Evolutionary conservation across 495 filamentous ascomycete genomes (phyloP).

Genomic region (Acidomyces sp.): DNA sequence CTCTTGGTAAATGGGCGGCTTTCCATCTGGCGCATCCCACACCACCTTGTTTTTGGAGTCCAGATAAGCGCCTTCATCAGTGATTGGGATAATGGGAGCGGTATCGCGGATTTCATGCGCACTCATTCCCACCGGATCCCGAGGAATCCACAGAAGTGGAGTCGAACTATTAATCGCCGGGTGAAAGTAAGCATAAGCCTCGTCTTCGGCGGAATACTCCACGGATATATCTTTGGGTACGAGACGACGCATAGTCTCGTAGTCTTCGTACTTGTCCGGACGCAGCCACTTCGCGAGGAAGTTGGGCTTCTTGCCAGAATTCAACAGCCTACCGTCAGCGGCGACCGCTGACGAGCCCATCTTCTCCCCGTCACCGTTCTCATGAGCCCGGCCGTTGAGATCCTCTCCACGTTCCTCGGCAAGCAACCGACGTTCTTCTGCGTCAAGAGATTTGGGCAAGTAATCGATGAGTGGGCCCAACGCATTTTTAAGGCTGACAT

Average conservation of each 20-base stretch:
- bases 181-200: conserved; percentile 48
- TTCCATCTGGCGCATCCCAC: conserved; percentile 35
- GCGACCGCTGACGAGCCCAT: too few relatives aligned
- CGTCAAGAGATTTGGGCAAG: conserved; percentile 54
- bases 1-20: conserved; percentile 28
- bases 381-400: background rate
- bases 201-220: conserved; percentile 42
- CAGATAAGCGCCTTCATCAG: conserved; percentile 51
- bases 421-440: conserved; percentile 53
- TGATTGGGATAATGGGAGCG: conserved; percentile 39
- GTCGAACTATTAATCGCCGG: conserved; percentile 48
- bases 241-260: conserved; percentile 54
- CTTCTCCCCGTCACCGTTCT: conserved; percentile 23
- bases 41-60: conserved; percentile 48
- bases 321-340: too few relatives aligned
- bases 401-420: conserved; percentile 26
- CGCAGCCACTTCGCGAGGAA: conserved; percentile 58
- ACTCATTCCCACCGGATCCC: conserved; percentile 51
- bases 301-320: conserved; percentile 37
- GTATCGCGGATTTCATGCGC: conserved; percentile 49
- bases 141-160: conserved; percentile 57
- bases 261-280: conserved; percentile 65
- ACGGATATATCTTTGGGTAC: conserved; percentile 47
- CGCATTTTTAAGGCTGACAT: conserved; percentile 65
- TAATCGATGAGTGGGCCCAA: conserved; percentile 70